These are phyloP conservation scores for Arthroderma sp. DNA, from an alignment of 2,329 filamentous ascomycete species.

Conservation along the genomic window DNA sequence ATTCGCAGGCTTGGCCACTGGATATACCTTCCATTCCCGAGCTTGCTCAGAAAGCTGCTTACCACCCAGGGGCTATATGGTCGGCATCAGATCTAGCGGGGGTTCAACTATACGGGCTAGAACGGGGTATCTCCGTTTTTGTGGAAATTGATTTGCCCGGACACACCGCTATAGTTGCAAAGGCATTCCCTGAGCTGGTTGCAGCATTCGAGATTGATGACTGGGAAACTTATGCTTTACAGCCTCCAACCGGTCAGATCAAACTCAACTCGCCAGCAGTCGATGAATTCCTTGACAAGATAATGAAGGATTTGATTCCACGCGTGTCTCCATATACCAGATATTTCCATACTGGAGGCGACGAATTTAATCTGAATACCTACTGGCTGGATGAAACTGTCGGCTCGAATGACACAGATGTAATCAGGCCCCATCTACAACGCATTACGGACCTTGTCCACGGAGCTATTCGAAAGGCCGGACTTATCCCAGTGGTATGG, in stretches of 20 bases:
- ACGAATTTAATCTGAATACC: conserved; percentile 68
- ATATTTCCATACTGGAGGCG: conserved; percentile 78
- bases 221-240: conserved; percentile 40
- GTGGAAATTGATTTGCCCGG: conserved; percentile 73
- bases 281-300: conserved; percentile 54
- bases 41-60: conserved; percentile 60
- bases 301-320: conserved; percentile 67
- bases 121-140: conserved; percentile 57
- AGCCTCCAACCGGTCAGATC: conserved; percentile 50
- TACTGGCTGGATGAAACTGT: conserved; percentile 64
- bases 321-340: conserved; percentile 54
- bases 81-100: conserved; percentile 48
- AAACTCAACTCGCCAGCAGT: conserved; percentile 63
- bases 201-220: conserved; percentile 45
- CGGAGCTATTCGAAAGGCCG: conserved; percentile 47
- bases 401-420: conserved; percentile 46
- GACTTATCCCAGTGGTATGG: conserved; percentile 68
- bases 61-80: conserved; percentile 55
- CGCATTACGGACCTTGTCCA: conserved; percentile 59
- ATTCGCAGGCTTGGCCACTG: conserved; percentile 47
- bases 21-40: conserved; percentile 56
- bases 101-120: conserved; percentile 57
- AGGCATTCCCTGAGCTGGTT: conserved; percentile 58
- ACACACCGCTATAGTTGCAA: conserved; percentile 56
- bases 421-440: conserved; percentile 65